Conservation (phyloP, 306 rosid species). For the Vicia villosa region DNA sequence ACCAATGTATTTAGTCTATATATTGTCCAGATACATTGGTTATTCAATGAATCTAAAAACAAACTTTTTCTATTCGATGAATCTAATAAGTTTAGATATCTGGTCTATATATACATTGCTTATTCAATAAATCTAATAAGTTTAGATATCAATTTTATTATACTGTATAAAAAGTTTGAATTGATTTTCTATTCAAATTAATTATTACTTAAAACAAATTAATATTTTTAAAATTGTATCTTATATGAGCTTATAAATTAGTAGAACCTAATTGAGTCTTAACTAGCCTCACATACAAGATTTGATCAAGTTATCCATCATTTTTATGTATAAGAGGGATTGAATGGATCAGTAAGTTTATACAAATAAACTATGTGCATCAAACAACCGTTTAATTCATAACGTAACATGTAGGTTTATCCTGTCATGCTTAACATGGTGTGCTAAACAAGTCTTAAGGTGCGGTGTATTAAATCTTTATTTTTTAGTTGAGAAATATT, state of each 20-base stretch:
- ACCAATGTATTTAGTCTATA: no score
- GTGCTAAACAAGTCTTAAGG: not conserved
- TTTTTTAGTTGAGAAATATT: not conserved
- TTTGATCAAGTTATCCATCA: not conserved
- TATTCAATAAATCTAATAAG: no score
- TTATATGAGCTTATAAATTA: constrained; percentile 1
- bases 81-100: no score
- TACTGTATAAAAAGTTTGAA: not conserved
- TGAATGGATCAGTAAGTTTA: not conserved
- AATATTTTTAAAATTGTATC: not conserved
- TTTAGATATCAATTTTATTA: not conserved
- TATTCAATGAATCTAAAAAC: no score
- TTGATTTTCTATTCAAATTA: not conserved
- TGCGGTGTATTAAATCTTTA: not conserved
- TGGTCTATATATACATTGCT: no score
- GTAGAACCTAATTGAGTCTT: not conserved
- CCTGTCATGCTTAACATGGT: constrained; percentile 7
- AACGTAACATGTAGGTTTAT: not conserved
- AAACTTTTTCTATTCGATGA: no score
- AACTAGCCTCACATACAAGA: not conserved
- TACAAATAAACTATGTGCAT: not conserved
- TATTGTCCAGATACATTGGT: no score
- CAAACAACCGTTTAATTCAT: not conserved
- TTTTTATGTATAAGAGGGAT: constrained; percentile 1
- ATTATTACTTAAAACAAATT: no score